Base-by-base conservation (phyloP, 306 rosid genomes). In the Rubus idaeus region DNA sequence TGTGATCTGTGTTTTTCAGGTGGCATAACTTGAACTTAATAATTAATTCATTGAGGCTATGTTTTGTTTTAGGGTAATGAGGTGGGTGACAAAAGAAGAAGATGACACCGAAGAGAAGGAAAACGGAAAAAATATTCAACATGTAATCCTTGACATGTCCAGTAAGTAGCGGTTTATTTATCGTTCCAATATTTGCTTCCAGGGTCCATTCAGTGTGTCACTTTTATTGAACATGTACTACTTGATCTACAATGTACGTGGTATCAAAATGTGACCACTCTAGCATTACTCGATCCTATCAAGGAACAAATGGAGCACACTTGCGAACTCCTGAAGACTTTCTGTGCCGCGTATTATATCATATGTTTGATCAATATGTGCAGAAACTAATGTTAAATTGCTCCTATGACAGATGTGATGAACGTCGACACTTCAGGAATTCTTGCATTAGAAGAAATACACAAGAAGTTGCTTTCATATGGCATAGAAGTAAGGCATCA, bases 371-470 rank as follows among this genome's bases (percentile, higher is more conserved):
- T 37, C 6, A 11, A 37, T 0, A 41, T 2, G 17, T 60, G 37
- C n/a, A 3, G 2, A 3, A 4, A 52, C 72, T 66, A 11, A 20
- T 56, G 23, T 80, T 10, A 68, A 70, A 41, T 58, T 10, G 37
- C 3, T 37, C 46, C 53, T 23, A 56, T 53, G 26, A 41, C 79
- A 94, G 98, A 83, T 82, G 81, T 91, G 70, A 86, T 76, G 90
- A 90, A 82, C 72, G 77, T 94, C 14, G 98, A 94, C 85, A 90
- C 97, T 23, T 89, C 98, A 1, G 98, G 97, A 50, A 90, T 94
- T 74, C 69, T 86, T 68, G 89, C 82, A 26, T 57, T 94, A 49
- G 96, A 87, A 78, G 98, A 94, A 78, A 82, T 94, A 74, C 89
- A 91, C 60, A 89, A 80, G 86, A 85, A 85, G 79, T 78, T 94